These are phyloP conservation scores for Inonotus hispidus DNA, from an alignment of 1,284 basidiomycete species.

Conservation along the genomic window DNA sequence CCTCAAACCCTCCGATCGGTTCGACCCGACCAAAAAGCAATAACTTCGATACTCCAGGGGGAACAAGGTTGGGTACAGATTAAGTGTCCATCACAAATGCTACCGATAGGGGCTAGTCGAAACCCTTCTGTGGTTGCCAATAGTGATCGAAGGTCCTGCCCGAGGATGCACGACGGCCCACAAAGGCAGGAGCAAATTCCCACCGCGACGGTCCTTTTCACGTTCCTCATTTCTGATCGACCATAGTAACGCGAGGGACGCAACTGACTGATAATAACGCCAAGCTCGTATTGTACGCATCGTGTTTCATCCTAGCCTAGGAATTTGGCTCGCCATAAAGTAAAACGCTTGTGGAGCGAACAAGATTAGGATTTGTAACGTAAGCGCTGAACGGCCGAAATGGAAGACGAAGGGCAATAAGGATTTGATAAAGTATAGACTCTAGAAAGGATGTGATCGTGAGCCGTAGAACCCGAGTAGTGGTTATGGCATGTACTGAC, in stretches of 20 bases:
- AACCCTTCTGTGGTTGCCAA: slow-evolving; percentile 2
- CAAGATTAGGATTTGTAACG: slow-evolving; percentile 1
- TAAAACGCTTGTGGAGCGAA: not conserved
- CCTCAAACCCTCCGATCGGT: not conserved
- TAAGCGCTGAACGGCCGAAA: not conserved
- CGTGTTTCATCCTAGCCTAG: not conserved
- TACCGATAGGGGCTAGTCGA: not conserved
- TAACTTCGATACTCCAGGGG: not conserved
- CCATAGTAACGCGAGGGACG: not conserved
- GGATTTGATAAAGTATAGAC: slow-evolving; percentile 2
- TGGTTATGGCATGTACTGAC: not conserved
- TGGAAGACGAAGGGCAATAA: slow-evolving; percentile 1
- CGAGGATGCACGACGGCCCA: not conserved
- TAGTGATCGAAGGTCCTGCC: slow-evolving; percentile 9
- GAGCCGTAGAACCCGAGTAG: not conserved
- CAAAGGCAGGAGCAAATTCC: not conserved
- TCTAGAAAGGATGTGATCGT: slow-evolving; percentile 6
- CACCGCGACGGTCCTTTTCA: not conserved
- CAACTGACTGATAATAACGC: not conserved
- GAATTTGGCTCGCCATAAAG: not conserved
- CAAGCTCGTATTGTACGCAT: not conserved
- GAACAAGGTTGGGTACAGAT: not conserved
- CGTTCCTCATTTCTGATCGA: not conserved
- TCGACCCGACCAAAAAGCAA: not conserved
- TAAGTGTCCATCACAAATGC: not conserved